Conservation (phyloP, 2,329 filamentous ascomycete genomes). For the Didymella pinodella region DNA sequence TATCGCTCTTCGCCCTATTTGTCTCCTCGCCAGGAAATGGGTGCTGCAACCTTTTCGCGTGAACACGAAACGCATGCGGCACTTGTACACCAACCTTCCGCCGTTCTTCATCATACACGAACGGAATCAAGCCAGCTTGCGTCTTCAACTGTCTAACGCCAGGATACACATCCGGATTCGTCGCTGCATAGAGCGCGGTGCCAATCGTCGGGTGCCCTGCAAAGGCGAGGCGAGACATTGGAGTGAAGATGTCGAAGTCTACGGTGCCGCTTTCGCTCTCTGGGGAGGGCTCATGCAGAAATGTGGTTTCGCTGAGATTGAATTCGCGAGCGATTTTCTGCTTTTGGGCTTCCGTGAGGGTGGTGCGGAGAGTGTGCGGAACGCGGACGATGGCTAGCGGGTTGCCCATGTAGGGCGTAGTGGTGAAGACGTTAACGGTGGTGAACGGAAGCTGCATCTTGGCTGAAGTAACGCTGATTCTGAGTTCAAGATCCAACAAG, state of each 20-base stretch:
- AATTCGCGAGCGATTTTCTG: background rate
- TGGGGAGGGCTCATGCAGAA: background rate
- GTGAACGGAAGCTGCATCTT: background rate
- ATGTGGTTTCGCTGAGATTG: background rate
- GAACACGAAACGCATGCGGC: background rate
- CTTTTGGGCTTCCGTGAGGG: background rate
- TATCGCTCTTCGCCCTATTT: background rate
- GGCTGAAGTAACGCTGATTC: background rate
- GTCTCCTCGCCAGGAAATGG: background rate
- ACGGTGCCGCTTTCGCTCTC: background rate
- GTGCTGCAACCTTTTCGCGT: background rate
- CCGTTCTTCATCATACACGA: background rate
- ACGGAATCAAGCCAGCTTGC: background rate
- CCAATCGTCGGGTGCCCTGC: background rate
- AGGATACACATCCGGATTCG: background rate
- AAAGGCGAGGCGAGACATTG: background rate
- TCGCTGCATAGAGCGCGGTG: background rate
- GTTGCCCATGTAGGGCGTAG: background rate
- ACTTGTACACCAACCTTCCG: background rate
- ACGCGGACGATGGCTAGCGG: background rate
- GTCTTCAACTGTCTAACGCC: background rate
- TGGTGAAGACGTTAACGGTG: background rate
- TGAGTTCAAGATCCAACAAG: background rate
- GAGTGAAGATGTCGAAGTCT: background rate
- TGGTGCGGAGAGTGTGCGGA: background rate